These are phyloP conservation scores for Aspergillus melleus DNA, from an alignment of 2,329 filamentous ascomycete genomes.

Conservation along the genomic window DNA sequence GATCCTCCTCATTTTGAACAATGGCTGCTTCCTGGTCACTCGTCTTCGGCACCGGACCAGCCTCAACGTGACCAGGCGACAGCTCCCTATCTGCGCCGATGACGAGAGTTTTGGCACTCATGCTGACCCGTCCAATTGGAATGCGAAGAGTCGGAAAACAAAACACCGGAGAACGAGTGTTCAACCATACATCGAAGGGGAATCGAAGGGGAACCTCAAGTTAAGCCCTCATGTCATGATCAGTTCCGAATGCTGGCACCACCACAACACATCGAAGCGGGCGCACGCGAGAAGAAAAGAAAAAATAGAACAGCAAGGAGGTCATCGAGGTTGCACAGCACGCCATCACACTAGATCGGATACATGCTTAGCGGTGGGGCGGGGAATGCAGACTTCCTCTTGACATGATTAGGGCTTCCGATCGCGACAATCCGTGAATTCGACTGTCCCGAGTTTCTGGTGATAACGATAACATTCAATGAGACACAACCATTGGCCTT, in stretches of 20 bases:
- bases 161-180: neutral
- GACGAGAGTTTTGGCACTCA: neutral
- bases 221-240: neutral
- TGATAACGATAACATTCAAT: neutral
- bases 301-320: neutral
- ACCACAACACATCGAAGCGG: neutral
- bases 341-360: neutral
- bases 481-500: neutral
- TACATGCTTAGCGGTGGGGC: neutral
- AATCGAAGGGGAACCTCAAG: neutral
- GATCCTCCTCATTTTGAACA: constrained; percentile 46
- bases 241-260: neutral
- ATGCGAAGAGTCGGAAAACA: neutral
- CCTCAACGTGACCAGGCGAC: neutral
- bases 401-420: no score
- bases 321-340: neutral
- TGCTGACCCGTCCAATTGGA: neutral
- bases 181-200: neutral
- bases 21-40: constrained; percentile 11
- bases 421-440: no score
- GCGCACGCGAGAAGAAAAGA: neutral
- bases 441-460: no score
- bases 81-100: neutral
- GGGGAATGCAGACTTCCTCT: neutral
- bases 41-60: neutral